A percentile compares a stretch with the other conserved stretches of the same genome.
These are phyloP conservation scores for Moelleriella libera DNA, from an alignment of 2,329 filamentous ascomycete species.

Conservation along the genomic window DNA sequence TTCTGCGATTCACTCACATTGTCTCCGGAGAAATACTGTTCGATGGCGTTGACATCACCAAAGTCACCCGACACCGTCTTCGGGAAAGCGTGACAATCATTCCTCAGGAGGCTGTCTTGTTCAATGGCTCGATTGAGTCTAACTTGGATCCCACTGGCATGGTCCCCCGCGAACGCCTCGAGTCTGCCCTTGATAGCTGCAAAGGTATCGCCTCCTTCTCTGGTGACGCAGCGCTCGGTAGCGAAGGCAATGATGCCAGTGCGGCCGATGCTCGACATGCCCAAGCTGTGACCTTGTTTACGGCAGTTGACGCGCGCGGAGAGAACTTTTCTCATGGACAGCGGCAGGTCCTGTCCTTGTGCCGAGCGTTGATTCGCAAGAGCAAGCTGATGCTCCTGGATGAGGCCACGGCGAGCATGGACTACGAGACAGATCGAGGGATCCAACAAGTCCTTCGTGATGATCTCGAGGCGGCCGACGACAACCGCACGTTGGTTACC, in stretches of 20 bases:
- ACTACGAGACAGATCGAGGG: conserved; percentile 40
- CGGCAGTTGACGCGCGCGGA: conserved; percentile 34
- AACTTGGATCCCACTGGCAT: conserved; percentile 53
- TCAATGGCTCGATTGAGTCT: conserved; percentile 35
- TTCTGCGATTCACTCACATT: conserved; percentile 38
- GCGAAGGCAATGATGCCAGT: conserved; percentile 10
- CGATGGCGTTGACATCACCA: conserved; percentile 41
- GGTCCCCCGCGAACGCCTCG: conserved; percentile 36
- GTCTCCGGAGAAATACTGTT: conserved; percentile 37
- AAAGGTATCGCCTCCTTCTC: conserved; percentile 41
- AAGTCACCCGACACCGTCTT: conserved; percentile 32
- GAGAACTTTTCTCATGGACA: conserved; percentile 45
- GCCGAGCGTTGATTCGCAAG: conserved; percentile 38
- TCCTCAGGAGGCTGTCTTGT: conserved; percentile 43
- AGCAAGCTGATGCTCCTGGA: conserved; percentile 42
- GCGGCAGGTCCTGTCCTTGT: conserved; percentile 43
- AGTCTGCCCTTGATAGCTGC: conserved; percentile 47
- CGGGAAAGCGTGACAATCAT: conserved; percentile 43
- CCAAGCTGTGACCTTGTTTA: conserved; percentile 22
- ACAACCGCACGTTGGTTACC: conserved; percentile 38
- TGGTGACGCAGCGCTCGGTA: conserved; percentile 20
- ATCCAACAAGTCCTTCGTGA: conserved; percentile 38
- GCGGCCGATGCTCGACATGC: conserved; percentile 4
- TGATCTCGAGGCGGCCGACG: conserved; percentile 28
- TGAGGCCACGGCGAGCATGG: conserved; percentile 46